Evolutionary conservation across 106 monocot genomes (phyloP).

Genomic region (Vanilla planifolia): DNA sequence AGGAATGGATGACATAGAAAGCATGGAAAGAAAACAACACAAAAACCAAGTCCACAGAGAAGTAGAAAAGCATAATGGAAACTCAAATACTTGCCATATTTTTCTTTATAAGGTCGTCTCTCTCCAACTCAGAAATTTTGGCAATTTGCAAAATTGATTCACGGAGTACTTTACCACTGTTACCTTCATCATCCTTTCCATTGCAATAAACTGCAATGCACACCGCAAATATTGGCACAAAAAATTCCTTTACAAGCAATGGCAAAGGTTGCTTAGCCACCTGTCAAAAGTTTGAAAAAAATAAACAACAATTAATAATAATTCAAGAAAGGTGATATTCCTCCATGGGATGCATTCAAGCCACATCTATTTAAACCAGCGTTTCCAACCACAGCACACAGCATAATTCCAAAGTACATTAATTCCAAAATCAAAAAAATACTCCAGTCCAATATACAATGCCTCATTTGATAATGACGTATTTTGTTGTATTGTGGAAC

Average conservation of each 20-base stretch:
- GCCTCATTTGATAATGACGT: too few species aligned
- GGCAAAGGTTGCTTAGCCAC: constrained; percentile 48
- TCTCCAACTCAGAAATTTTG: constrained; percentile 74
- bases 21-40: too few species aligned
- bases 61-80: too few species aligned
- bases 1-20: too few species aligned
- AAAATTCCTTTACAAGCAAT: constrained; percentile 55
- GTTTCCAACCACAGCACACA: background rate
- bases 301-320: constrained; percentile 1
- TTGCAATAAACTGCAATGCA: constrained; percentile 65
- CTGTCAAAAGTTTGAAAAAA: constrained; percentile 26
- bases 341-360: background rate
- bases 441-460: too few species aligned
- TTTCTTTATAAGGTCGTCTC: constrained; percentile 84
- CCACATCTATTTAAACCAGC: background rate
- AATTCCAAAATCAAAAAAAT: too few species aligned
- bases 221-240: constrained; percentile 72
- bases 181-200: constrained; percentile 29
- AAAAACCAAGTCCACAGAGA: too few species aligned
- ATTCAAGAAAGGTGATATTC: background rate
- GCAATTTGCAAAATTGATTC: constrained; percentile 51
- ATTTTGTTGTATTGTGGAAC: too few species aligned
- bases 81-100: constrained; percentile 48
- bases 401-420: background rate
- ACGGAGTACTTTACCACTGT: constrained; percentile 34